Evolutionary conservation across 345 rosid species (phyloP).

Genomic region (Pistacia integerrima): DNA sequence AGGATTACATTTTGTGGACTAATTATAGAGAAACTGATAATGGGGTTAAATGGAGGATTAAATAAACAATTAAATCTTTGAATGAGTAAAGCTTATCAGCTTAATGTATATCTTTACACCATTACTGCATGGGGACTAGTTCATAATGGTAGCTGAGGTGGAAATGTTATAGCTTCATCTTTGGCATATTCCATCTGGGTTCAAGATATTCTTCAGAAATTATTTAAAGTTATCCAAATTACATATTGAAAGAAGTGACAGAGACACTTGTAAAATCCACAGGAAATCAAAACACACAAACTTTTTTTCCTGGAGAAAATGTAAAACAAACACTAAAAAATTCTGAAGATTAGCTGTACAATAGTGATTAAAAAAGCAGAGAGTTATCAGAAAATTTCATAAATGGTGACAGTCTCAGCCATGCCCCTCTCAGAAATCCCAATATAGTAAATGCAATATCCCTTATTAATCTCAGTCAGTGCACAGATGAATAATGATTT

Average conservation of each 20-base stretch:
- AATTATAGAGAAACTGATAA: not conserved
- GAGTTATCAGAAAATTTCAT: not conserved
- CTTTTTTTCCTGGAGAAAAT: not conserved
- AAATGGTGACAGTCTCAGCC: slow-evolving; percentile 8
- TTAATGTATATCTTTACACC: not conserved
- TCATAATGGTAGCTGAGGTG: slow-evolving; percentile 12
- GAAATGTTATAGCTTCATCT: not conserved
- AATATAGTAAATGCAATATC: not conserved
- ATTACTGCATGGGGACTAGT: not conserved
- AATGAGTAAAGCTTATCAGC: not conserved
- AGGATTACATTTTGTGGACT: not conserved
- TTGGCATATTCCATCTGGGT: slow-evolving; percentile 3
- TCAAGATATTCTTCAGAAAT: not conserved
- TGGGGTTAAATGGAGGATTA: not conserved
- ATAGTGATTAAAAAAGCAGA: not conserved
- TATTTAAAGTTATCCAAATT: not conserved
- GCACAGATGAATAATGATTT: not conserved
- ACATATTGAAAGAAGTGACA: not conserved
- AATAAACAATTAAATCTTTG: not conserved
- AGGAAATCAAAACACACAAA: not conserved
- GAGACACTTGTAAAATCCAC: not conserved
- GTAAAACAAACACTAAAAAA: not conserved
- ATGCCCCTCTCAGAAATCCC: slow-evolving; percentile 7
- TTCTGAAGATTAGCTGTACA: too few species aligned
- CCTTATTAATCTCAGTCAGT: slow-evolving; percentile 11